Percentiles rank a stretch among this genome's conserved stretches.
These are phyloP conservation scores for Dendrobium chrysotoxum DNA, from an alignment of 106 monocot genomes.

Conservation along the genomic window DNA sequence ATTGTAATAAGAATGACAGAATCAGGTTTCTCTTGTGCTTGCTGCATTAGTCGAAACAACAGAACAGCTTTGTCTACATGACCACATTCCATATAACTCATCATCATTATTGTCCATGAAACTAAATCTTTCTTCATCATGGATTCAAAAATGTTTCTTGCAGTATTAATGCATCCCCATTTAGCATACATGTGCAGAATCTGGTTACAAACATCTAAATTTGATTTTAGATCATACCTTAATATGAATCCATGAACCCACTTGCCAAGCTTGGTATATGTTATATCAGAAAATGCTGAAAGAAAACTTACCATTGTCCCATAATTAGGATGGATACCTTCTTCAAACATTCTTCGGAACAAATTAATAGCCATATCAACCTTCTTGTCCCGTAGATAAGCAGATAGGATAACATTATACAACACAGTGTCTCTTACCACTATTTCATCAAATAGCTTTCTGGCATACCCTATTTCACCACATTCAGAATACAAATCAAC, in stretches of 20 bases:
- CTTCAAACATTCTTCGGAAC: constrained; percentile 28
- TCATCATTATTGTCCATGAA: constrained; percentile 67
- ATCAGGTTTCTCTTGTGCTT: constrained; percentile 33
- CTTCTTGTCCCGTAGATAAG: constrained; percentile 33
- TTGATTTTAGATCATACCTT: constrained; percentile 17
- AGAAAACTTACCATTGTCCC: constrained; percentile 39
- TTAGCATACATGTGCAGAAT: constrained; percentile 49
- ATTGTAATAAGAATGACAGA: constrained; percentile 26
- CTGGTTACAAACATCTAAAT: constrained; percentile 47
- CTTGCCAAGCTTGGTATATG: constrained; percentile 24
- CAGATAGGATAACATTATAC: constrained; percentile 50
- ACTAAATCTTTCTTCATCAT: constrained; percentile 41
- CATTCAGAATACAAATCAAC: constrained; percentile 41
- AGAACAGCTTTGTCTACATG: constrained; percentile 30
- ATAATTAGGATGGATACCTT: constrained; percentile 29
- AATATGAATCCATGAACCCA: constrained; percentile 43
- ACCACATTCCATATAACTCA: constrained; percentile 39
- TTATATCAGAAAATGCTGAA: constrained; percentile 28
- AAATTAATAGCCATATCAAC: constrained; percentile 20
- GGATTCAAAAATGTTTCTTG: constrained; percentile 34
- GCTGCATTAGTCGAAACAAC: constrained; percentile 44
- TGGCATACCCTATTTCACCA: constrained; percentile 21
- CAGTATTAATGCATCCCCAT: constrained; percentile 27
- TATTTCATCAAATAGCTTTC: constrained; percentile 37
- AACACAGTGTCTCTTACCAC: constrained; percentile 25